phyloP scores from a whole-genome alignment of 2,329 filamentous ascomycete genomes.

The Chrysosporium queenslandicum region DNA sequence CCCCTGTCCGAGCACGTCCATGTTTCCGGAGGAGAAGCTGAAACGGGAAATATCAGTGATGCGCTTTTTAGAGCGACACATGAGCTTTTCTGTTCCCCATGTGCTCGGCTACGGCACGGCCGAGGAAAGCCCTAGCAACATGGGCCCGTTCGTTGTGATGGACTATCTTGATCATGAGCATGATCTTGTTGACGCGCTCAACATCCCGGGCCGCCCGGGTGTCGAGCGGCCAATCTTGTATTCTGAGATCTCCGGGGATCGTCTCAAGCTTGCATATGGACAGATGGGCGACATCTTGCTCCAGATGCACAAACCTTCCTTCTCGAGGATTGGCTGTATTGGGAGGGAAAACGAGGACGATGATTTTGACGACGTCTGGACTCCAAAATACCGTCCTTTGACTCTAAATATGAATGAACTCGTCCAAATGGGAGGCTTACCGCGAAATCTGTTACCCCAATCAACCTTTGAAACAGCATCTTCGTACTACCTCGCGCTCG shows the following conservation, averaged over 20 bases:
- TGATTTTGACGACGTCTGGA: no score
- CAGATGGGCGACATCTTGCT: slow-evolving; percentile 37
- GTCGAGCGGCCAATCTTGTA: no score
- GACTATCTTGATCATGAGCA: no score
- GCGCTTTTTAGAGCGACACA: slow-evolving; percentile 16
- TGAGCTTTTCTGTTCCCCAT: slow-evolving; percentile 16
- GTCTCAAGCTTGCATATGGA: slow-evolving; percentile 27
- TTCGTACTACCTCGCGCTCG: background rate
- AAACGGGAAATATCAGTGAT: slow-evolving; percentile 16
- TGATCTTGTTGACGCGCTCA: no score
- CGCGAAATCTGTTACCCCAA: background rate
- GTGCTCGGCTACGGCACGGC: slow-evolving; percentile 19
- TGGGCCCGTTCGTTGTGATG: slow-evolving; percentile 31
- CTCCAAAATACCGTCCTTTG: slow-evolving; percentile 30
- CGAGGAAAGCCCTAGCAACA: slow-evolving; percentile 15
- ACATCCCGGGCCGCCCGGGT: no score
- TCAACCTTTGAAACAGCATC: background rate
- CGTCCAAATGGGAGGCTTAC: slow-evolving; percentile 20
- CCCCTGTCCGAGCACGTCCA: slow-evolving; percentile 14
- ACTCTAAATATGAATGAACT: slow-evolving; percentile 38
- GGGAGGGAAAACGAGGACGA: slow-evolving; percentile 12
- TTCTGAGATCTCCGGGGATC: no score
- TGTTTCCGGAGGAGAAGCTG: slow-evolving; percentile 23
- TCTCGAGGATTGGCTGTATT: slow-evolving; percentile 33
- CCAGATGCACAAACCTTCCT: slow-evolving; percentile 28